Evolutionary conservation across 2,329 filamentous ascomycete species (phyloP).

Genomic region (Aspergillus fumigatus): DNA sequence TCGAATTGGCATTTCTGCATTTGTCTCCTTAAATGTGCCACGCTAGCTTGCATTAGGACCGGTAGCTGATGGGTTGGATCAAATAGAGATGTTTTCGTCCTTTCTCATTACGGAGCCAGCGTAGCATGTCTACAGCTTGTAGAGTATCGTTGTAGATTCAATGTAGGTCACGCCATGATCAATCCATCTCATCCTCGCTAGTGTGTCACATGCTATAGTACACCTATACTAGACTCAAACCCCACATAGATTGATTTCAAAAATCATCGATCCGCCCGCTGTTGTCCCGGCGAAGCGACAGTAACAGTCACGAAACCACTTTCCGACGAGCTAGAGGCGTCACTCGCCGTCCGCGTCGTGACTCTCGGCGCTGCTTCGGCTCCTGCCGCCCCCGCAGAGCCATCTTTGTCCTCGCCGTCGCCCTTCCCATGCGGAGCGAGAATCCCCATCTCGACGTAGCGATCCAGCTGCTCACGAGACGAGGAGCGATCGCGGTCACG

Average conservation of each 20-base stretch:
- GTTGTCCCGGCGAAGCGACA: neutral
- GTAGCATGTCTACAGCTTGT: neutral
- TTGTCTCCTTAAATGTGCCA: neutral
- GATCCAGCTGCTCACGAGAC: constrained; percentile 2
- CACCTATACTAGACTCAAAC: too few species aligned
- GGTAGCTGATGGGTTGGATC: neutral
- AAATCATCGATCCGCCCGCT: neutral
- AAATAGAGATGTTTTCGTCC: neutral
- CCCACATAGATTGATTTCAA: neutral
- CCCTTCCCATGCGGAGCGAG: constrained; percentile 5
- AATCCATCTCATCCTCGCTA: neutral
- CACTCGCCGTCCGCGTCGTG: neutral
- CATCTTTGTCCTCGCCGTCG: neutral
- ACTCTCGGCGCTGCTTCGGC: neutral
- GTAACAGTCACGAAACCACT: neutral
- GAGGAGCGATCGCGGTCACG: neutral
- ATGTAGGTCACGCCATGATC: neutral
- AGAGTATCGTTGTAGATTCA: neutral
- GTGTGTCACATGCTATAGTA: neutral
- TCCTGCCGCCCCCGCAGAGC: neutral
- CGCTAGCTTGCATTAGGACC: neutral
- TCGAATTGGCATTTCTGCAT: neutral
- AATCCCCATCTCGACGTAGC: constrained; percentile 12
- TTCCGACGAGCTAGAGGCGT: neutral
- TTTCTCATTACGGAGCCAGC: neutral